A percentile compares a stretch with the other conserved stretches of the same genome.
phyloP scores from a whole-genome alignment of 78 protist species.

The Corallochytrium limacisporum region DNA sequence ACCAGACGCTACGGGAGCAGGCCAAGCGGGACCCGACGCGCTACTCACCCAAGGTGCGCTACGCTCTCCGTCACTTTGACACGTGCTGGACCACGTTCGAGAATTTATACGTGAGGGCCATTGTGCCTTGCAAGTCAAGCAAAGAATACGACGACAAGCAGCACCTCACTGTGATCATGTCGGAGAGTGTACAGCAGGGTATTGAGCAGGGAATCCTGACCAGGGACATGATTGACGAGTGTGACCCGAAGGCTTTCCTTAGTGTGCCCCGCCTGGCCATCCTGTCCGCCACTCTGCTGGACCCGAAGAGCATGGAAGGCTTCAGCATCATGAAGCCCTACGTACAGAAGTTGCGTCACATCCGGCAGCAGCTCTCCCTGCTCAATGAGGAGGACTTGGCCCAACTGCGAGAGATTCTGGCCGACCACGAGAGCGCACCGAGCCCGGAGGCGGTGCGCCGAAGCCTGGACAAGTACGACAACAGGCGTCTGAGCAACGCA shows the following conservation, averaged over 20 bases:
- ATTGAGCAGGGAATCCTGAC: no score
- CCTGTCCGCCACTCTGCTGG: neutral
- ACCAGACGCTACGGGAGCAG: neutral
- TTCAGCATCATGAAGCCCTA: neutral
- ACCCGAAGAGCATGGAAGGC: conserved; percentile 6
- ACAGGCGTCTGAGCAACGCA: no score
- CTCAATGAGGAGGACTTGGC: no score
- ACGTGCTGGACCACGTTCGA: conserved; percentile 4
- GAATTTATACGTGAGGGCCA: conserved; percentile 3
- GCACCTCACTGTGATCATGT: no score
- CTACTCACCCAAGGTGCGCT: neutral
- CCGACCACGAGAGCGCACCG: no score
- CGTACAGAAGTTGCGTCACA: neutral
- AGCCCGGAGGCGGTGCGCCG: no score
- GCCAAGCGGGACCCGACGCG: neutral
- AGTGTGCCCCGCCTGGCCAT: conserved; percentile 5
- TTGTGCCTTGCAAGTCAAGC: no score
- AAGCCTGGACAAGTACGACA: no score
- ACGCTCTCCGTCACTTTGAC: neutral
- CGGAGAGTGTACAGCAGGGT: no score
- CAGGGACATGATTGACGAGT: neutral
- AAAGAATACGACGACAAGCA: no score
- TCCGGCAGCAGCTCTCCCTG: neutral
- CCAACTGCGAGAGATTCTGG: no score
- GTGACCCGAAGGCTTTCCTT: neutral